phyloP scores from a whole-genome alignment of 2,329 filamentous ascomycete species.

The Trichothecium sympodiale region DNA sequence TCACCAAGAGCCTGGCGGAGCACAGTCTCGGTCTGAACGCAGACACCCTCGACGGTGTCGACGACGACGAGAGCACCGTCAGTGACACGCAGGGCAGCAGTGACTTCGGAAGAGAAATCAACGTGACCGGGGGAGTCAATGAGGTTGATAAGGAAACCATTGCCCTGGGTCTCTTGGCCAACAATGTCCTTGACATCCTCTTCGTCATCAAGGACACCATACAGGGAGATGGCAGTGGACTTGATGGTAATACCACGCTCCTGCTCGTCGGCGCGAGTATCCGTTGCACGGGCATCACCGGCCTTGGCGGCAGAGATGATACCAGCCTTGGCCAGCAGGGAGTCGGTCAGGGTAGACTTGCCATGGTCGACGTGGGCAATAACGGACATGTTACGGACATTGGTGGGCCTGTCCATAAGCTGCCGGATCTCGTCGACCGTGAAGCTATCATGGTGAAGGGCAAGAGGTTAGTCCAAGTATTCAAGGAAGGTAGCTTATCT shows the following conservation, averaged over 20 bases:
- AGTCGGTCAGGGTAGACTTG: slow-evolving; percentile 99
- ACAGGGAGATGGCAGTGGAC: slow-evolving; percentile 98
- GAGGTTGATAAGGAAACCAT: slow-evolving; percentile 99
- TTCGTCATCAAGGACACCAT: slow-evolving; percentile 66
- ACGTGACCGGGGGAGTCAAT: slow-evolving; percentile 98
- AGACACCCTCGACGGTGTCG: slow-evolving; percentile 99
- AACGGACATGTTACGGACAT: slow-evolving; percentile 95
- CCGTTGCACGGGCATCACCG: slow-evolving; percentile 89
- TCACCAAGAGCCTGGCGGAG: slow-evolving; percentile 97
- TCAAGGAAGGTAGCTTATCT: slow-evolving; percentile 6
- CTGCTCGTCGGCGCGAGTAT: slow-evolving; percentile 95
- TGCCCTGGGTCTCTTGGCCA: slow-evolving; percentile 75
- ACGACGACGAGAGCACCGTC: slow-evolving; percentile 99
- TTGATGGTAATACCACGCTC: slow-evolving; percentile 99
- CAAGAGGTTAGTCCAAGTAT: slow-evolving; percentile 10
- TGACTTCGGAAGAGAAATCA: slow-evolving; percentile 99
- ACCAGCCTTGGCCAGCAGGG: slow-evolving; percentile 96
- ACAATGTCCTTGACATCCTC: slow-evolving; percentile 95
- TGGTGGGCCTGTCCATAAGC: slow-evolving; percentile 69
- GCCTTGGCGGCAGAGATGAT: slow-evolving; percentile 98
- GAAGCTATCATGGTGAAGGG: slow-evolving; percentile 56
- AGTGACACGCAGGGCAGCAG: slow-evolving; percentile 98
- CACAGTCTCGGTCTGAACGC: slow-evolving; percentile 99
- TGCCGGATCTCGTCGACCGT: slow-evolving; percentile 86
- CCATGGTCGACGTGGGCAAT: slow-evolving; percentile 99